Percentiles rank a stretch among this genome's conserved stretches.
These are phyloP conservation scores for Setomelanomma holmii DNA, from an alignment of 2,329 filamentous ascomycete genomes.

Conservation along the genomic window DNA sequence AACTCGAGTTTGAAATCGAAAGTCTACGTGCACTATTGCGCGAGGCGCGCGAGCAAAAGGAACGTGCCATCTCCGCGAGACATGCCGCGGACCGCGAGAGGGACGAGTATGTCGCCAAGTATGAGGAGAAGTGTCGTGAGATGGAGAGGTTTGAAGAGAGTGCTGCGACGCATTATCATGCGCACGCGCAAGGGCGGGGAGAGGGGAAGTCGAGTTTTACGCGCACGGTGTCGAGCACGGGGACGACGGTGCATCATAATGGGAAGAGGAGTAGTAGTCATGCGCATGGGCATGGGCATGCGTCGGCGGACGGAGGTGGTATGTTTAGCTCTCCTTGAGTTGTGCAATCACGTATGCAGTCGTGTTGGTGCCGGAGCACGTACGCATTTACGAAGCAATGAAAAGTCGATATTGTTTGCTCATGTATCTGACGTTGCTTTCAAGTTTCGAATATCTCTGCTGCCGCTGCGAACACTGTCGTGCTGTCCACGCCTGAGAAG, in stretches of 20 bases:
- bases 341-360: not conserved
- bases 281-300: constrained; percentile 4
- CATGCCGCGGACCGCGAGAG: constrained; percentile 32
- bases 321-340: constrained; percentile 8
- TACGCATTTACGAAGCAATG: not conserved
- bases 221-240: constrained; percentile 20
- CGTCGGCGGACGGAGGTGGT: not conserved
- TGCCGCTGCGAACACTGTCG: not conserved
- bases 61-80: constrained; percentile 27
- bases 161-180: constrained; percentile 21
- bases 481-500: not conserved
- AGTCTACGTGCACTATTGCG: constrained; percentile 26
- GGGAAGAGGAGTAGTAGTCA: constrained; percentile 10
- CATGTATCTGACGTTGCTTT: not conserved
- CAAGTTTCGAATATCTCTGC: not conserved
- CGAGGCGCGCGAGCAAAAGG: constrained; percentile 34
- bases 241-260: constrained; percentile 24
- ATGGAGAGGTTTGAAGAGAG: constrained; percentile 30
- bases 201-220: constrained; percentile 13
- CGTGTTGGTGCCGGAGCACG: not conserved
- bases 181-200: constrained; percentile 6
- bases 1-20: constrained; percentile 34
- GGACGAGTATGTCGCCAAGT: constrained; percentile 28
- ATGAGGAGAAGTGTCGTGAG: constrained; percentile 35
- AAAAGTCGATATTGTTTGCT: not conserved